Conservation (phyloP, 1,139 yeast species). For the Taphrina pruni region DNA sequence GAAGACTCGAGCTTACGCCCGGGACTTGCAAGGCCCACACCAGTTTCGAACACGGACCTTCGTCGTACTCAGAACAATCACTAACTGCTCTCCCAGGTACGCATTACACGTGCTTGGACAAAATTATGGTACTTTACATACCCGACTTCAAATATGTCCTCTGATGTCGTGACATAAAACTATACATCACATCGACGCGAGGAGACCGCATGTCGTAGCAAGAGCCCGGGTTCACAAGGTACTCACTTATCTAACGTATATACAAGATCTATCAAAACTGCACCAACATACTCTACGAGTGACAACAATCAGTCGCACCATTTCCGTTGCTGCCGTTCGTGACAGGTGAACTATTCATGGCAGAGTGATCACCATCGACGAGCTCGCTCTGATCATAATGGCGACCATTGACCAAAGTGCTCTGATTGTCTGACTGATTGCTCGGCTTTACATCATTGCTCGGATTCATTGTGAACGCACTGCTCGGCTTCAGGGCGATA, state of each 20-base stretch:
- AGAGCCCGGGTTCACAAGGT: too few species aligned
- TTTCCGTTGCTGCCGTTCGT: background rate
- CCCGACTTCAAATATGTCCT: too few species aligned
- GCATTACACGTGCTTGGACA: constrained; percentile 12
- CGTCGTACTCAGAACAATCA: constrained; percentile 10
- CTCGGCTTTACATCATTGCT: constrained; percentile 24
- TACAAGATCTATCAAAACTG: background rate
- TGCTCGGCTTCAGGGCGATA: constrained; percentile 49
- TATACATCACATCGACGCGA: too few species aligned
- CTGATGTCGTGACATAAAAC: too few species aligned
- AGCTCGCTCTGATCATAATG: background rate
- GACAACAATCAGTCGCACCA: constrained; percentile 5
- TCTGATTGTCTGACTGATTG: constrained; percentile 19
- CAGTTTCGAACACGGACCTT: constrained; percentile 36
- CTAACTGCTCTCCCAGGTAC: constrained; percentile 33
- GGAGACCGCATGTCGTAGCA: too few species aligned
- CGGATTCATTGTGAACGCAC: constrained; percentile 32
- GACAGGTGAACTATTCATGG: constrained; percentile 2
- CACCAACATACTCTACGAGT: background rate
- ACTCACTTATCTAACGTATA: background rate
- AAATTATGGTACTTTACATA: too few species aligned
- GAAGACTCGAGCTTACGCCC: constrained; percentile 30
- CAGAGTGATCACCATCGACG: constrained; percentile 17
- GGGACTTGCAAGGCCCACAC: constrained; percentile 31
- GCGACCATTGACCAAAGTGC: constrained; percentile 2